phyloP scores from a whole-genome alignment of 371 early-diverging fungal species.

The Saksenaea vasiformis region DNA sequence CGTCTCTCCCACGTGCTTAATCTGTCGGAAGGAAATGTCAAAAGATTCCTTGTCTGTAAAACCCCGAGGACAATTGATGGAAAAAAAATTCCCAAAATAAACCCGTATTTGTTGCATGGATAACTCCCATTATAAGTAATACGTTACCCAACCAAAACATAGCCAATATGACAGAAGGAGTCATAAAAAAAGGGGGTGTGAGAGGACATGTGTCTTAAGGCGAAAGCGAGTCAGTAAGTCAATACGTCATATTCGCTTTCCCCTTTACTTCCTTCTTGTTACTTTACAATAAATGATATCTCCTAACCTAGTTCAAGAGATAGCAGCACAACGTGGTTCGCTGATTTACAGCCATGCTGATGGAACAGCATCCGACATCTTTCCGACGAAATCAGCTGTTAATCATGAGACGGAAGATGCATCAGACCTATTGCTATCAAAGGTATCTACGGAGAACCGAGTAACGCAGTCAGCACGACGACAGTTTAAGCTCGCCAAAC shows the following conservation, averaged over 20 bases:
- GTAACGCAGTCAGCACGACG: neutral
- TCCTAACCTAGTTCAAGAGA: neutral
- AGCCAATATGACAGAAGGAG: no score
- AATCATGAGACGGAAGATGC: neutral
- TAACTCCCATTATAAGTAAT: no score
- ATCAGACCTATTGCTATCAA: neutral
- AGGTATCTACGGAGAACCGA: neutral
- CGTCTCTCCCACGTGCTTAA: no score
- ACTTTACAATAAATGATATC: neutral
- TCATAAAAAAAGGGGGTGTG: neutral
- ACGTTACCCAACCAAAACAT: no score
- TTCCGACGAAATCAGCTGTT: neutral
- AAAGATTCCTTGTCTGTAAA: no score
- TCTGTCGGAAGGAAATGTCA: no score
- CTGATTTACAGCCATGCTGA: neutral
- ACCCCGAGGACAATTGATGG: no score
- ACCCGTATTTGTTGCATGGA: no score
- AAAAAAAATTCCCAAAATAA: no score
- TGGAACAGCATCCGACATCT: neutral
- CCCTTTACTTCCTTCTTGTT: neutral
- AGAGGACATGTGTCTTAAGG: neutral
- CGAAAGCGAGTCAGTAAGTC: no score
- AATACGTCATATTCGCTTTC: neutral
- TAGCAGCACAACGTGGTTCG: neutral
- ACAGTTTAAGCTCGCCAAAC: slow-evolving; percentile 14